Percentiles rank a stretch among this genome's conserved stretches.
Conservation (phyloP, 805 yeast species). For the Metschnikowia chrysomelidarum region DNA sequence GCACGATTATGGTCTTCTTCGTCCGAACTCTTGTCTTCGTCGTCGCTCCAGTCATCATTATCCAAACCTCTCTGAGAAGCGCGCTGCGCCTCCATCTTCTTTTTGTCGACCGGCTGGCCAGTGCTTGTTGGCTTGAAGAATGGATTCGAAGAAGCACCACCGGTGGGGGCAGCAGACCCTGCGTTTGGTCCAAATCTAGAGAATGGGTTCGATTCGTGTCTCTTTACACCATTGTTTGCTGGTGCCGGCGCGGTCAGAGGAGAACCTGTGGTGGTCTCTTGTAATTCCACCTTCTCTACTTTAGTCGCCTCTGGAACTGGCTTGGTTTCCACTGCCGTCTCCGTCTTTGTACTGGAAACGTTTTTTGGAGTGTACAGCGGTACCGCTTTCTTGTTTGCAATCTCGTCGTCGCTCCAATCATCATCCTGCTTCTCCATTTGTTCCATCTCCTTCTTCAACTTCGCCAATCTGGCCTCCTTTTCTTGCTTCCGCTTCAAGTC, state of each 20-base stretch:
- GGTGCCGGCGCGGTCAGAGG: not conserved
- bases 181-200: constrained; percentile 27
- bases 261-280: constrained; percentile 7
- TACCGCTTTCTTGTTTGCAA: constrained; percentile 16
- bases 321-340: not conserved
- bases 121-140: constrained; percentile 50
- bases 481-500: constrained; percentile 53
- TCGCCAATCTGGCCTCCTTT: constrained; percentile 59
- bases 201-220: constrained; percentile 46
- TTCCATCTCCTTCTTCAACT: constrained; percentile 57
- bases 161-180: constrained; percentile 7
- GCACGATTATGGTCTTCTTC: constrained; percentile 49
- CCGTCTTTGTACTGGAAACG: constrained; percentile 2
- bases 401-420: constrained; percentile 34
- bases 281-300: not conserved
- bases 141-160: constrained; percentile 33
- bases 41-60: constrained; percentile 48
- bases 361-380: constrained; percentile 16
- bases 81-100: constrained; percentile 67
- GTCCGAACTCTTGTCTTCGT: constrained; percentile 42
- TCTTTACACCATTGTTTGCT: constrained; percentile 2
- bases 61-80: constrained; percentile 62
- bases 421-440: constrained; percentile 25
- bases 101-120: constrained; percentile 45
- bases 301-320: not conserved